Evolutionary conservation across 345 rosid genomes (phyloP).

Genomic region (Eucalyptus paniculata): DNA sequence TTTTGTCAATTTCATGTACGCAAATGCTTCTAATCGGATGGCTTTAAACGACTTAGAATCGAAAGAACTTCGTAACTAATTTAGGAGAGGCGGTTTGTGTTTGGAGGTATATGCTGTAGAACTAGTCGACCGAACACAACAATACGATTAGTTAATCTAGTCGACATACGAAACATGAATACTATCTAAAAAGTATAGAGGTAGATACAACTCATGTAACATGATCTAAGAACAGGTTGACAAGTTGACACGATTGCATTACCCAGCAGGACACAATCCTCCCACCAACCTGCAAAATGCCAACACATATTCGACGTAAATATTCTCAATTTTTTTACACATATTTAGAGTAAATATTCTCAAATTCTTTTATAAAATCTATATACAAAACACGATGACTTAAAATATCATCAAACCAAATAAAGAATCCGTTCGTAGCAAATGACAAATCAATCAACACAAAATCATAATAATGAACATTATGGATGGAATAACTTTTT

Average conservation of each 20-base stretch:
- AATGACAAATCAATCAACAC: background rate
- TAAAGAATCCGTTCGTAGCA: background rate
- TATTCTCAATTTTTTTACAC: background rate
- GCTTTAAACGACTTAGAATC: background rate
- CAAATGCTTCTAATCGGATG: background rate
- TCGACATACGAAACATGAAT: background rate
- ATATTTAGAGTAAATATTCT: no score
- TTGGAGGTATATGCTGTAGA: background rate
- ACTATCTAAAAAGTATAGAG: background rate
- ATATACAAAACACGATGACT: background rate
- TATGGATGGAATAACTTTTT: background rate
- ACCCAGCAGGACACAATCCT: background rate
- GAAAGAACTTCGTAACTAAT: background rate
- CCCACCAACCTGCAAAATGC: background rate
- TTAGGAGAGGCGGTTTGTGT: background rate
- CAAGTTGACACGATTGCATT: background rate
- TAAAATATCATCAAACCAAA: background rate
- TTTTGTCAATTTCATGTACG: background rate
- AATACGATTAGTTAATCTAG: background rate
- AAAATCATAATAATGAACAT: background rate
- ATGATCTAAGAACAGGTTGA: background rate
- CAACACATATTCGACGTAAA: background rate
- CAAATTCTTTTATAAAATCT: background rate
- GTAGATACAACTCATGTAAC: background rate
- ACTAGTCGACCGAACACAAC: background rate